Conservation (phyloP, 768 basidiomycete species). For the Termitomyces sp. region DNA sequence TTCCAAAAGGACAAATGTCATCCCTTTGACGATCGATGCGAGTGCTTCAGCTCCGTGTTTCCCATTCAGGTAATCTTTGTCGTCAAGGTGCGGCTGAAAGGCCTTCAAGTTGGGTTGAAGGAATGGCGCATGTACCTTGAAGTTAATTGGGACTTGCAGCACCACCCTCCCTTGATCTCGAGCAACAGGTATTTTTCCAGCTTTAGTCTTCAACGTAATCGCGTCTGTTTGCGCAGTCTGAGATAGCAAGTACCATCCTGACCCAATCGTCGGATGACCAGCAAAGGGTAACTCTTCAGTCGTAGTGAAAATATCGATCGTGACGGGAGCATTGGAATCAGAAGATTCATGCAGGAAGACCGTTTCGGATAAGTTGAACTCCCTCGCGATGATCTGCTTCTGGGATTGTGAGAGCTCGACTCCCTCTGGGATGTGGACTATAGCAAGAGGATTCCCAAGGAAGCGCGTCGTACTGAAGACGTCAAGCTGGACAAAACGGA, state of each 20-base stretch:
- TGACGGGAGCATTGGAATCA: constrained; percentile 21
- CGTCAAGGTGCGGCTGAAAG: constrained; percentile 27
- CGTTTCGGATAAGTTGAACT: constrained; percentile 51
- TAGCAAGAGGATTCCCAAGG: constrained; percentile 44
- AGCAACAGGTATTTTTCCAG: constrained; percentile 39
- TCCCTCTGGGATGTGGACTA: constrained; percentile 35
- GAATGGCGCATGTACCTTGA: constrained; percentile 36
- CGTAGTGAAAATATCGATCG: constrained; percentile 42
- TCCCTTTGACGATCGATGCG: constrained; percentile 46
- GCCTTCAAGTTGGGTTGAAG: constrained; percentile 26
- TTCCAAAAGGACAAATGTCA: constrained; percentile 41
- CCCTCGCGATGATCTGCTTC: constrained; percentile 43
- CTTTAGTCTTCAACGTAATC: constrained; percentile 37
- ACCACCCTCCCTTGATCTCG: constrained; percentile 28
- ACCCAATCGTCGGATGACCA: constrained; percentile 44
- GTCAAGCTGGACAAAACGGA: constrained; percentile 35
- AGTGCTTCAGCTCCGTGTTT: constrained; percentile 31
- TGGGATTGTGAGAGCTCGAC: constrained; percentile 31
- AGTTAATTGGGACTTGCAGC: constrained; percentile 39
- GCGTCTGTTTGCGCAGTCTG: constrained; percentile 17
- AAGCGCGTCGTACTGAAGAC: constrained; percentile 42
- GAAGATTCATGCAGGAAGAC: constrained; percentile 40
- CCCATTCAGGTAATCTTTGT: constrained; percentile 37
- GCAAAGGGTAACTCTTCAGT: constrained; percentile 42
- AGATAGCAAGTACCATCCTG: constrained; percentile 41